phyloP scores from a whole-genome alignment of 2,329 filamentous ascomycete species.

The Aspergillus glaucus region DNA sequence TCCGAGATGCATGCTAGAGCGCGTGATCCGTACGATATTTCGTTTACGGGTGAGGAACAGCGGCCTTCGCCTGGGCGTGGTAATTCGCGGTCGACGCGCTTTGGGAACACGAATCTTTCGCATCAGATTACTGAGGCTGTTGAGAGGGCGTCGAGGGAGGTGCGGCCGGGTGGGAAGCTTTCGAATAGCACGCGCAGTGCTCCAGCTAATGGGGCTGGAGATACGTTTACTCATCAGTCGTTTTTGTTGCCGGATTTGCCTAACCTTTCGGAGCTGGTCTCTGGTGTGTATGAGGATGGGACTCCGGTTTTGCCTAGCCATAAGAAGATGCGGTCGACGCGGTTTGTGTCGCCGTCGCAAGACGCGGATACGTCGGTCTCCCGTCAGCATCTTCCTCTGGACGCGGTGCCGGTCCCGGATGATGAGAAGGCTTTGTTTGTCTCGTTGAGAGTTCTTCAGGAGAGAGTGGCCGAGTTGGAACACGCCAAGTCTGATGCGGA shows the following conservation, averaged over 20 bases:
- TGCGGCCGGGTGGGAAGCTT: conserved; percentile 19
- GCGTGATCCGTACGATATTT: conserved; percentile 47
- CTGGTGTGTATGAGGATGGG: conserved; percentile 52
- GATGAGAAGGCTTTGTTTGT: conserved; percentile 59
- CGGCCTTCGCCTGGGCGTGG: conserved; percentile 39
- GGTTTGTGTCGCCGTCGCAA: conserved; percentile 47
- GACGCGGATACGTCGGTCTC: conserved; percentile 27
- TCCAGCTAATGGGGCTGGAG: conserved; percentile 23
- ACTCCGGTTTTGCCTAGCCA: conserved; percentile 52
- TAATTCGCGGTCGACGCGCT: conserved; percentile 50
- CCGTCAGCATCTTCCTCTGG: conserved; percentile 42
- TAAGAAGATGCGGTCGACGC: conserved; percentile 44
- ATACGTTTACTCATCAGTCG: conserved; percentile 51
- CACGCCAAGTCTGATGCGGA: conserved; percentile 48
- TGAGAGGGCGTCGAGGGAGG: conserved; percentile 31
- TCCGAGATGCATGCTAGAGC: conserved; percentile 53
- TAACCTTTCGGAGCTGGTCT: conserved; percentile 57
- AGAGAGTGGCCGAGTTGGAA: conserved; percentile 53
- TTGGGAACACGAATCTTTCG: conserved; percentile 41
- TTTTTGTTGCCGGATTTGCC: conserved; percentile 57
- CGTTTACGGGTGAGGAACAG: conserved; percentile 43
- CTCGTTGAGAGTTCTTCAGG: conserved; percentile 53
- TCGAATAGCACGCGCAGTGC: conserved; percentile 17
- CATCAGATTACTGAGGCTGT: conserved; percentile 35
- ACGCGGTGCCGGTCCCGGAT: conserved; percentile 51